Evolutionary conservation across 768 basidiomycete genomes (phyloP).

Genomic region (Lactifluus hygrophoroides): DNA sequence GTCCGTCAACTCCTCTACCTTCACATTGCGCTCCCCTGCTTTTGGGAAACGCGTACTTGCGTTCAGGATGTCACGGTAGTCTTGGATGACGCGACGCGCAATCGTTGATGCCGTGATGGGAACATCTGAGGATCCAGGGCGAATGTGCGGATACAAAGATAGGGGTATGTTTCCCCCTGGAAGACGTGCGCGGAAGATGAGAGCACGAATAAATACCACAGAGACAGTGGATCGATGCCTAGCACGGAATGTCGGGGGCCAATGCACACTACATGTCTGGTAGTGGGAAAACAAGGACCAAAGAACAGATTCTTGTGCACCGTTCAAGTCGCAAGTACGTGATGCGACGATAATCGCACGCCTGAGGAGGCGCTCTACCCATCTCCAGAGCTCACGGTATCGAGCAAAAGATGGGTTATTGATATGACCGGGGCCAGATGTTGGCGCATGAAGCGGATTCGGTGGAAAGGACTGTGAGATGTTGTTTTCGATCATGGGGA

Average conservation of each 20-base stretch:
- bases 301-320: conserved; percentile 36
- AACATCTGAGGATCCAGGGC: conserved; percentile 17
- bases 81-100: conserved; percentile 57
- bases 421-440: conserved; percentile 29
- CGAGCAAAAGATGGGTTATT: conserved; percentile 50
- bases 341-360: conserved; percentile 65
- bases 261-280: conserved; percentile 50
- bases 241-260: conserved; percentile 76
- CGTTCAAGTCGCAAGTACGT: conserved; percentile 32
- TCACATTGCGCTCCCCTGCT: conserved; percentile 69
- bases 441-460: conserved; percentile 26
- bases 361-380: conserved; percentile 76
- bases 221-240: conserved; percentile 63
- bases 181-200: conserved; percentile 39
- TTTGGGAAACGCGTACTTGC: conserved; percentile 68
- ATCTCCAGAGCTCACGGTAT: conserved; percentile 80
- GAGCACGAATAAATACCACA: conserved; percentile 64
- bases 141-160: background rate
- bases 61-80: conserved; percentile 61
- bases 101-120: conserved; percentile 43
- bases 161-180: conserved; percentile 2
- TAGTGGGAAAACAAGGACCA: conserved; percentile 62
- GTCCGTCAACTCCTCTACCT: conserved; percentile 80
- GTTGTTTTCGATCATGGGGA: conserved; percentile 41
- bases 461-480: conserved; percentile 28